Conservation (phyloP, 2,329 filamentous ascomycete species). For the Aspergillus spinulosporus region DNA sequence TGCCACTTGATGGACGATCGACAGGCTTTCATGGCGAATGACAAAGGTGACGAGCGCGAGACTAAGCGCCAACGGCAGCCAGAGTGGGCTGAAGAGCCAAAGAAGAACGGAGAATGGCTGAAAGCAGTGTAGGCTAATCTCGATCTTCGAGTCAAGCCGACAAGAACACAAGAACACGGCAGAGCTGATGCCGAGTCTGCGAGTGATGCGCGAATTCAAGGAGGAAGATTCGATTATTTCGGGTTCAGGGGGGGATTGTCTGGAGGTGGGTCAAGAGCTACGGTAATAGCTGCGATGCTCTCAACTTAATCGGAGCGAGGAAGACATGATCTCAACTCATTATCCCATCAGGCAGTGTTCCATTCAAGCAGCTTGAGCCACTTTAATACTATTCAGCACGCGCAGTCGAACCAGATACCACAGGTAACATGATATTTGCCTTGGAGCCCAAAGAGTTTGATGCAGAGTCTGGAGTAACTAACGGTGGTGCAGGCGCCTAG, state of each 20-base stretch:
- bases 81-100: conserved; percentile 1
- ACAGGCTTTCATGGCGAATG: conserved; percentile 23
- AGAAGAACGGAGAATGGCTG: conserved; percentile 1
- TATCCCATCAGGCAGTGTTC: too few relatives aligned
- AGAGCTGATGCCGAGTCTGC: not conserved
- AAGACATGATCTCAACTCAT: too few relatives aligned
- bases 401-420: too few relatives aligned
- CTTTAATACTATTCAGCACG: too few relatives aligned
- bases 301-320: too few relatives aligned
- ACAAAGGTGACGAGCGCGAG: conserved; percentile 2
- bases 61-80: conserved; percentile 5
- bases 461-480: too few relatives aligned
- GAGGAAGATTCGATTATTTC: not conserved
- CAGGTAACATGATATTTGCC: not conserved
- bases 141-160: not conserved
- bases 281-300: too few relatives aligned
- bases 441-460: too few relatives aligned
- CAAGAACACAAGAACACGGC: not conserved
- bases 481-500: too few relatives aligned
- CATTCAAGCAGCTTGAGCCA: too few relatives aligned
- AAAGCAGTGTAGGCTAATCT: not conserved
- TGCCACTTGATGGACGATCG: conserved; percentile 25
- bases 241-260: not conserved
- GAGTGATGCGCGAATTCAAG: not conserved
- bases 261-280: not conserved